Percentiles rank a stretch among this genome's conserved stretches.
These are phyloP conservation scores for Phialemonium atrogriseum DNA, from an alignment of 2,329 filamentous ascomycete genomes.

Conservation along the genomic window DNA sequence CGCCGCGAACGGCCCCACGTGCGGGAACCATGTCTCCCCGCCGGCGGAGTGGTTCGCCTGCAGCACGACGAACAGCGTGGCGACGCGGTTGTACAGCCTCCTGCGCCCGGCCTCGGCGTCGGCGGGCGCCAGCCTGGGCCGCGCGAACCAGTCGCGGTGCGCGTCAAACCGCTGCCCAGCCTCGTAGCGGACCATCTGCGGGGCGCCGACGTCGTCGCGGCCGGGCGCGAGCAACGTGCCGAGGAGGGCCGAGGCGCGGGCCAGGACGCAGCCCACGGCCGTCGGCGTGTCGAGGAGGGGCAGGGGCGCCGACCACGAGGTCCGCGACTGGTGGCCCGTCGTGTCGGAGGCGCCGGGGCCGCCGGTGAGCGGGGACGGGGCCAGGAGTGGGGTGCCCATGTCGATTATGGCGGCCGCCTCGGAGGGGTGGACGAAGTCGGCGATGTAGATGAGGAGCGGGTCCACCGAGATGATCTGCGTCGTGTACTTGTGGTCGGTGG, in stretches of 20 bases:
- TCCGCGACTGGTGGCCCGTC: conserved; percentile 21
- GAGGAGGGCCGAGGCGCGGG: conserved; percentile 23
- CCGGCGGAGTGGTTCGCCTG: conserved; percentile 21
- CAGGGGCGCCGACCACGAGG: conserved; percentile 25
- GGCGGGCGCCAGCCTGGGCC: conserved; percentile 12
- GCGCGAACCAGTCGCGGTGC: conserved; percentile 28
- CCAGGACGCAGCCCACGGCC: conserved; percentile 24
- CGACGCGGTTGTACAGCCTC: conserved; percentile 23
- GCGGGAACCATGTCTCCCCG: conserved; percentile 31
- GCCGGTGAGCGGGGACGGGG: conserved; percentile 23
- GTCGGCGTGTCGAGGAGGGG: conserved; percentile 18
- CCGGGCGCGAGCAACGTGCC: conserved; percentile 22
- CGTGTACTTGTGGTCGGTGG: conserved; percentile 8
- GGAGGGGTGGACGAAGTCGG: conserved; percentile 21
- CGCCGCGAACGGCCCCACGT: conserved; percentile 11
- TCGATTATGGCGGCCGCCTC: conserved; percentile 23
- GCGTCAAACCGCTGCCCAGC: conserved; percentile 26
- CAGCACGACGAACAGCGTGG: conserved; percentile 28
- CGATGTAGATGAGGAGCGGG: conserved; percentile 30
- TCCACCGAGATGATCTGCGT: conserved; percentile 28
- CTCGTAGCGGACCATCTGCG: conserved; percentile 30
- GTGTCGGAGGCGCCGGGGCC: conserved; percentile 17
- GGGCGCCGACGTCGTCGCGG: conserved; percentile 25
- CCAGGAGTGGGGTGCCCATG: conserved; percentile 20
- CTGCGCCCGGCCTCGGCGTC: conserved; percentile 11